Evolutionary conservation across 1,284 basidiomycete genomes (phyloP), one percentile per base, ranked within the genome.

Genomic region (Ceratobasidium sp.): DNA sequence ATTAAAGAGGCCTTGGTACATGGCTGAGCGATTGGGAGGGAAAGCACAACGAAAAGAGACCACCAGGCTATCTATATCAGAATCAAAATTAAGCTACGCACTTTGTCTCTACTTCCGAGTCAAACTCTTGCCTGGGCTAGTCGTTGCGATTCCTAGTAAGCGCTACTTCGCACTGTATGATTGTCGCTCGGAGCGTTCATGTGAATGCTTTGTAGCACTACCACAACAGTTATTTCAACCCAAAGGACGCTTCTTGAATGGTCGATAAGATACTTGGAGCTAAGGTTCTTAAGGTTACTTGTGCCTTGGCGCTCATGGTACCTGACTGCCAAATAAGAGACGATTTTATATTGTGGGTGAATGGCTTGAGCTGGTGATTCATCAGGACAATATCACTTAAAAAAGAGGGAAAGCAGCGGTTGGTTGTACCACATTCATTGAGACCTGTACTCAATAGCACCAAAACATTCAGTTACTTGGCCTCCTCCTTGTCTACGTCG

Each of bases 1-100:
- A 23, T 56, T 70, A 28, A 70, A 59, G 40, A 70, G 54, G 9
- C 52, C 68, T 42, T 13, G 54, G 28, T 70, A 70, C 68, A 70
- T 70, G 12, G 28, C 28, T 23, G 54, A 54, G 17, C 1, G 20
- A 33, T 26, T n/a, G 28, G 33, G 33, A 40, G 59, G 13, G 10
- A 9, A 33, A 61, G 20, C n/a, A n/a, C 28, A n/a, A 40, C 15
- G 33, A 38, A 40, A 15, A 13, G 1, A 38, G 26, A 0, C 33
- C 28, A 38, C 0, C 26, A 7, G 23, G 3, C 54, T 56, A 28
- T 56, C 23, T 56, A 26, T 56, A 28, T 26, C 28, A 48, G 7
- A 28, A 28, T 28, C 5, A 56, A 28, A 9, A 2, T 15, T 26
- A 56, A 56, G 23, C 28, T 15, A 28, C 54, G 26, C 28, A 56